Percentiles rank a stretch among this genome's conserved stretches.
These are phyloP conservation scores for Pterocarpus santalinus DNA, from an alignment of 306 rosid genomes.

Conservation along the genomic window DNA sequence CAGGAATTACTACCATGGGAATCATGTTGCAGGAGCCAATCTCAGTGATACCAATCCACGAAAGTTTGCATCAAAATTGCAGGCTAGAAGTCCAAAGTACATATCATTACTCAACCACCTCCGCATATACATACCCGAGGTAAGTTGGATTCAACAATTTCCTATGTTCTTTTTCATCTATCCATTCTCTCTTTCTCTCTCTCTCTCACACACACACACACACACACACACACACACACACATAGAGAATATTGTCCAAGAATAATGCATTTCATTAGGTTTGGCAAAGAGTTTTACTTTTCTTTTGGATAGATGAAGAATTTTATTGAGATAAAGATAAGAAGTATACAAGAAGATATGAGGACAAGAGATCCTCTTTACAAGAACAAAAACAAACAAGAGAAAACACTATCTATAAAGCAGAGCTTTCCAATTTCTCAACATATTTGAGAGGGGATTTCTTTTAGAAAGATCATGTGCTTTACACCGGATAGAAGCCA, in stretches of 20 bases:
- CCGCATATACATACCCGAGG: slow-evolving; percentile 98
- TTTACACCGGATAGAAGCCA: no score
- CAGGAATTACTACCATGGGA: slow-evolving; percentile 94
- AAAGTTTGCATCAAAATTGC: slow-evolving; percentile 84
- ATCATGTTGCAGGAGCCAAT: slow-evolving; percentile 75
- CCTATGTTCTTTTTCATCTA: not conserved
- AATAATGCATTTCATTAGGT: slow-evolving; percentile 27
- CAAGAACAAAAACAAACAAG: no score
- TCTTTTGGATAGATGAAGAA: no score
- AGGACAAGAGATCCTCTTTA: no score
- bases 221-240: no score
- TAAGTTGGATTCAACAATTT: slow-evolving; percentile 50
- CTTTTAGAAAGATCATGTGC: no score
- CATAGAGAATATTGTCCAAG: not conserved
- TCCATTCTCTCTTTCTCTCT: not conserved
- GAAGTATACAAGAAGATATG: no score
- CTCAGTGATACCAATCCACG: slow-evolving; percentile 76
- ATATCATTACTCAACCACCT: slow-evolving; percentile 97
- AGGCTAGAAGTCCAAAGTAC: slow-evolving; percentile 97
- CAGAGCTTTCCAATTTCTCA: no score
- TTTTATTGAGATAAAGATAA: no score
- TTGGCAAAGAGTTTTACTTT: slow-evolving; percentile 5
- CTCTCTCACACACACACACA: not conserved
- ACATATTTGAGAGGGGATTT: no score
- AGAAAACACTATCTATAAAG: no score